Conservation (phyloP, 192 early-diverging fungal genomes). For the Umbelopsis isabellina region DNA sequence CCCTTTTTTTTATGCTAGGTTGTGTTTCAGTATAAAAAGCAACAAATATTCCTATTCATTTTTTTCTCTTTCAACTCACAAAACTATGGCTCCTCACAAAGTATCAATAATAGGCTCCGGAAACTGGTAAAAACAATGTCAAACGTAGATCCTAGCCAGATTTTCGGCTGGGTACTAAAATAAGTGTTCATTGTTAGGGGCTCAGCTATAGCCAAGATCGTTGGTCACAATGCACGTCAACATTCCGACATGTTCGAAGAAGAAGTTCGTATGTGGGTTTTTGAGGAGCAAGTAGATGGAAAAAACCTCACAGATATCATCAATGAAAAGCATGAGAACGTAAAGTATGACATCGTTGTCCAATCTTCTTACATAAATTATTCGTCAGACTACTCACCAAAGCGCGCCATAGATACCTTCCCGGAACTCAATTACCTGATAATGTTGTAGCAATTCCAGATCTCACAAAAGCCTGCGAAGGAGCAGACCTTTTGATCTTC, state of each 20-base stretch:
- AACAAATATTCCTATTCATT: not conserved
- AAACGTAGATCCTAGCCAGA: not conserved
- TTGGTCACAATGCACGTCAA: slow-evolving; percentile 74
- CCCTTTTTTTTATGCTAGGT: no score
- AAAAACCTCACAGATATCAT: slow-evolving; percentile 89
- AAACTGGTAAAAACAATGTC: slow-evolving; percentile 74
- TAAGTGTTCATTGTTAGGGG: slow-evolving; percentile 64
- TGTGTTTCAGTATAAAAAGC: no score
- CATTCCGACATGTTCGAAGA: slow-evolving; percentile 69
- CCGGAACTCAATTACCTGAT: slow-evolving; percentile 76
- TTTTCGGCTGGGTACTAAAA: not conserved
- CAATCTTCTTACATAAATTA: not conserved
- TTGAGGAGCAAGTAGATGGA: slow-evolving; percentile 85
- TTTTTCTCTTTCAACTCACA: not conserved
- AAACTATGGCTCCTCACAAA: slow-evolving; percentile 54
- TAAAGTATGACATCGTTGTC: slow-evolving; percentile 48
- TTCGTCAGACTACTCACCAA: not conserved
- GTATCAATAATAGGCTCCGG: slow-evolving; percentile 91
- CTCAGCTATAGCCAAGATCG: slow-evolving; percentile 86
- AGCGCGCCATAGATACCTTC: slow-evolving; percentile 66
- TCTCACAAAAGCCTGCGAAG: slow-evolving; percentile 70
- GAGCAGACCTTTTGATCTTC: slow-evolving; percentile 87
- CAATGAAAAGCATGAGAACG: slow-evolving; percentile 91
- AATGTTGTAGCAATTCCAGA: slow-evolving; percentile 87
- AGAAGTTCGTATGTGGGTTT: slow-evolving; percentile 93